Evolutionary conservation across 2,329 filamentous ascomycete species (phyloP), one percentile per base, ranked within the genome.

Genomic region (Calonectria montana): DNA sequence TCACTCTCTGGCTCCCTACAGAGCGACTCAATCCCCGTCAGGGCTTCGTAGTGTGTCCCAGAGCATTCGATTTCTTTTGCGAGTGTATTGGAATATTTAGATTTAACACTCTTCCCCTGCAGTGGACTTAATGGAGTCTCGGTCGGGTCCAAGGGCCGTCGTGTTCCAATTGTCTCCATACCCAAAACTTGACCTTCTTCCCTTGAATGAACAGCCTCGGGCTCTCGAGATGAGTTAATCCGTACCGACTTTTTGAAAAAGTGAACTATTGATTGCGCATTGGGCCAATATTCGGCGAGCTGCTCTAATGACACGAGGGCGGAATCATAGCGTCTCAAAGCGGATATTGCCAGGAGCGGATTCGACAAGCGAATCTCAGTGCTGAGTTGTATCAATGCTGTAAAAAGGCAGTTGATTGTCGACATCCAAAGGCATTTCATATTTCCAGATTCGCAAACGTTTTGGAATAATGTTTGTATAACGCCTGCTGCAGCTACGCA

Each of bases 351-450:
- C 21, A 57, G 15, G 13, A 57, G 31, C 8, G 53, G 53, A 37
- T 57, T 57, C 1, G 53, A 57, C 9, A 57, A 29, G 9, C 53
- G 53, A 15, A 57, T 57, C 27, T 57, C 53, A 5, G 53, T 57
- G n/a, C 53, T 57, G 10, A 57, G 53, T 12, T 57, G 53, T 39
- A 57, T 57, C 9, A 57, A 25, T 23, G 53, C 53, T 5, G 53
- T 57, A 7, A 57, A 57, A 1, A 57, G 53, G 31, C 53, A 57
- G n/a, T 39, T 57, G 15, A 37, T 57, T 25, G 53, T 57, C 53
- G 53, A 57, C 31, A 57, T 57, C 53, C 53, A 57, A n/a, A 57
- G 53, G n/a, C 53, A 57, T 23, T 57, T 57, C 18, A 37, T 29
- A 37, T 57, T 57, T n/a, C 31, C 53, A 2, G 53, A 21, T 18